Conservation (phyloP, 345 rosid species). For the Fremontodendron californicum region DNA sequence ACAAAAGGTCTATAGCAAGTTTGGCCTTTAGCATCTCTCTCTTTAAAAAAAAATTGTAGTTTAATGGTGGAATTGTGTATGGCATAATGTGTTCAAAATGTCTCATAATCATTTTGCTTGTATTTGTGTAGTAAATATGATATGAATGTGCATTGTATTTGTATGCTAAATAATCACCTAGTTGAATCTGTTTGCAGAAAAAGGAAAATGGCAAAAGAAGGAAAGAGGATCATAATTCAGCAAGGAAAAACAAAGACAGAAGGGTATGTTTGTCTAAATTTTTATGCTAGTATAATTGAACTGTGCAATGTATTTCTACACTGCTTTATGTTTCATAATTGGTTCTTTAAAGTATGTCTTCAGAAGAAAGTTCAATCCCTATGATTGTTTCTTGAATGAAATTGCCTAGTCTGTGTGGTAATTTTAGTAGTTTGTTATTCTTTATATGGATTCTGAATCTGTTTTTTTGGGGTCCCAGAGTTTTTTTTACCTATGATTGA, state of each 20-base stretch:
- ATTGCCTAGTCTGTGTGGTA: neutral
- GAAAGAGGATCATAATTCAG: constrained; percentile 66
- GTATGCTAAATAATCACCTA: neutral
- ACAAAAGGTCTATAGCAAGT: neutral
- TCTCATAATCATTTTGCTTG: neutral
- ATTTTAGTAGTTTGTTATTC: neutral
- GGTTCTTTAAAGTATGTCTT: neutral
- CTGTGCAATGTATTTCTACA: neutral
- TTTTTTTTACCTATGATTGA: neutral
- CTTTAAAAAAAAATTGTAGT: neutral
- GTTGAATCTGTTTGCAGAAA: constrained; percentile 45
- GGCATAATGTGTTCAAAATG: neutral
- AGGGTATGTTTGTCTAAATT: constrained; percentile 42
- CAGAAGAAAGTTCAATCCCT: neutral
- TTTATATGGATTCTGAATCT: neutral
- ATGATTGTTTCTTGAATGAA: neutral
- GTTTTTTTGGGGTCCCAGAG: neutral
- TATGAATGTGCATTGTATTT: neutral
- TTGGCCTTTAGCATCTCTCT: neutral
- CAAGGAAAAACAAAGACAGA: constrained; percentile 73
- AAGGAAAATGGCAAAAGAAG: constrained; percentile 77
- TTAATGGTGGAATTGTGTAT: neutral
- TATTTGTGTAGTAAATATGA: neutral
- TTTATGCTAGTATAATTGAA: neutral
- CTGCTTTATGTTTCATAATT: neutral